These are phyloP conservation scores for Panus rudis DNA, from an alignment of 768 basidiomycete species.

Conservation along the genomic window DNA sequence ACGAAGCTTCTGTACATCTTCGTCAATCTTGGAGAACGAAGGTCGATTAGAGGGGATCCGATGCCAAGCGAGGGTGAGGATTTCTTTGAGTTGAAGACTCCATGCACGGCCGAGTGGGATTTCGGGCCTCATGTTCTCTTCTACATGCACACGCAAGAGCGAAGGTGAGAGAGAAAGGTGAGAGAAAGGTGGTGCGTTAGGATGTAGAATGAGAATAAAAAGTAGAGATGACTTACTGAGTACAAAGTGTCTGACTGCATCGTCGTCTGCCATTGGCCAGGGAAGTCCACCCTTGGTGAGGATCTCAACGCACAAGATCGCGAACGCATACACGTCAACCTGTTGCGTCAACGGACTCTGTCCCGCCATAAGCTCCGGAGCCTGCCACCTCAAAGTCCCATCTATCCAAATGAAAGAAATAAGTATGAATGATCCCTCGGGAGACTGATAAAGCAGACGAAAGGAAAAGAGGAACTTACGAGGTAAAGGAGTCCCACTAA, in stretches of 20 bases:
- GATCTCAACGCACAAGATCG: constrained; percentile 29
- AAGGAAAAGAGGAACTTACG: constrained; percentile 19
- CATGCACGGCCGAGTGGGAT: constrained; percentile 15
- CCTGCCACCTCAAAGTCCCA: constrained; percentile 45
- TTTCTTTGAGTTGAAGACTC: constrained; percentile 26
- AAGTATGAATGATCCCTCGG: no score
- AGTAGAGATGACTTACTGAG: constrained; percentile 15
- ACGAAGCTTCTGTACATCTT: constrained; percentile 39
- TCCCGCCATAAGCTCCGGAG: constrained; percentile 33
- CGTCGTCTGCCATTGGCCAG: constrained; percentile 23
- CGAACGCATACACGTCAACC: constrained; percentile 36
- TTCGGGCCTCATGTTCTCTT: constrained; percentile 17
- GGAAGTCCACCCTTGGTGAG: constrained; percentile 30
- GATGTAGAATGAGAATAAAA: background rate
- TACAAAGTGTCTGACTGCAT: constrained; percentile 23
- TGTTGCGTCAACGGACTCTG: constrained; percentile 23
- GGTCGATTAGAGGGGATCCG: constrained; percentile 45
- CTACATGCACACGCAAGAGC: constrained; percentile 13
- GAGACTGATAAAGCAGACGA: no score
- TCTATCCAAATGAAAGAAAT: constrained; percentile 26
- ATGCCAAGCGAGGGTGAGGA: constrained; percentile 54
- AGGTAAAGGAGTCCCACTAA: constrained; percentile 39
- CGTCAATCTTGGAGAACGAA: constrained; percentile 42
- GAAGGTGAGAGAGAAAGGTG: constrained; percentile 34
- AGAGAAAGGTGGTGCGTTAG: no score